A percentile compares a stretch with the other conserved stretches of the same genome.
phyloP scores from a whole-genome alignment of 2,329 filamentous ascomycete genomes.

The Aureobasidium mangrovei region DNA sequence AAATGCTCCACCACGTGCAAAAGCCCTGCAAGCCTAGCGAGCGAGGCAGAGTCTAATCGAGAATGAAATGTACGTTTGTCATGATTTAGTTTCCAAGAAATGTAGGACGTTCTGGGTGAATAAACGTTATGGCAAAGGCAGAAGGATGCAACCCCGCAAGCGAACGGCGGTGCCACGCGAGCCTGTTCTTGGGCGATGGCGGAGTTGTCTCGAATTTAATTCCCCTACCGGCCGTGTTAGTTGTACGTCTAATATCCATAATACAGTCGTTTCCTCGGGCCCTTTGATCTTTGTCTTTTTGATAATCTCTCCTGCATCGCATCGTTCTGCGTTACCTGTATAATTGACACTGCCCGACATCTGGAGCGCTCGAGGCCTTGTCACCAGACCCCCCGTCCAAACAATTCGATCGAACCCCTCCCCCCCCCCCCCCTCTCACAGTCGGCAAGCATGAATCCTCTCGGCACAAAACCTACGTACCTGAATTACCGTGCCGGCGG shows the following conservation, averaged over 20 bases:
- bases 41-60: too few species aligned
- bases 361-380: not conserved
- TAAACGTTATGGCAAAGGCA: too few species aligned
- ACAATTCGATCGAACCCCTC: too few species aligned
- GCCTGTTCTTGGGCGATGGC: not conserved
- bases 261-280: too few species aligned
- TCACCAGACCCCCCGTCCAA: not conserved
- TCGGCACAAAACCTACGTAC: slow-evolving; percentile 9
- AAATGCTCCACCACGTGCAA: too few species aligned
- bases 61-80: too few species aligned
- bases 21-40: too few species aligned
- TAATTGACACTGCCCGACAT: not conserved
- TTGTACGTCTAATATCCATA: too few species aligned
- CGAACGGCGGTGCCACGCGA: not conserved
- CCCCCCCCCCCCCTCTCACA: too few species aligned
- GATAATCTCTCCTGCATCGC: not conserved
- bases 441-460: not conserved
- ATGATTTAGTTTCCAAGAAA: too few species aligned
- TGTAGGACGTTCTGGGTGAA: too few species aligned
- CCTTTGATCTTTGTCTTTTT: not conserved
- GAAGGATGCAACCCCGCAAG: too few species aligned
- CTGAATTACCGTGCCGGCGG: slow-evolving; percentile 9
- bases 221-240: not conserved
- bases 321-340: not conserved
- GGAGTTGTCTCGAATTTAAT: slow-evolving; percentile 6